Percentiles rank a stretch among this genome's conserved stretches.
phyloP scores from a whole-genome alignment of 2,329 filamentous ascomycete species.

The Periconia sp. region DNA sequence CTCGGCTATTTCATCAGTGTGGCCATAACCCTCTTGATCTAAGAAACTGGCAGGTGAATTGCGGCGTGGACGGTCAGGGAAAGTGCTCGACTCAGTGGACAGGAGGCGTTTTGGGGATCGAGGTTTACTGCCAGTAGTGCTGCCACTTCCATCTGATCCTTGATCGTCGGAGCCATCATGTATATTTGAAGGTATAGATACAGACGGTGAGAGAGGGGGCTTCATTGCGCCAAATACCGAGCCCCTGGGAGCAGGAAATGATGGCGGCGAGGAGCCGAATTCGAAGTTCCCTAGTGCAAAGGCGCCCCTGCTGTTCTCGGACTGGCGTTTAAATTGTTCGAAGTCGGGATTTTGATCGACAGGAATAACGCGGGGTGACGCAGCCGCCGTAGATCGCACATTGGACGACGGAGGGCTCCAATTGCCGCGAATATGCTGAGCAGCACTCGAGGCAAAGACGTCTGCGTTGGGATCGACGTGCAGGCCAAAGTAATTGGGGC shows the following conservation, averaged over 20 bases:
- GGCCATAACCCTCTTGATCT: constrained; percentile 34
- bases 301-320: constrained; percentile 58
- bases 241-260: constrained; percentile 25
- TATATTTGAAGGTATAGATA: constrained; percentile 20
- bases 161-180: constrained; percentile 22
- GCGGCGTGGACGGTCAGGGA: constrained; percentile 47
- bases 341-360: constrained; percentile 80
- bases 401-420: constrained; percentile 75
- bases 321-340: constrained; percentile 73
- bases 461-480: constrained; percentile 64
- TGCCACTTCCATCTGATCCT: constrained; percentile 17
- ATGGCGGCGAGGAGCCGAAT: constrained; percentile 41
- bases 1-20: constrained; percentile 37
- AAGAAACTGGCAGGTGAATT: constrained; percentile 51
- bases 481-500: constrained; percentile 87
- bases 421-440: constrained; percentile 65
- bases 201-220: constrained; percentile 37
- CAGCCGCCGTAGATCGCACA: constrained; percentile 68
- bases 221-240: constrained; percentile 25
- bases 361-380: constrained; percentile 68
- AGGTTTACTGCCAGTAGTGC: constrained; percentile 20
- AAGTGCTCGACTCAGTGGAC: constrained; percentile 46
- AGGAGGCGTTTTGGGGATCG: constrained; percentile 54
- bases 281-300: constrained; percentile 46
- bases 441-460: constrained; percentile 61